Evolutionary conservation across 1,139 yeast genomes (phyloP).

Genomic region (Magnusiomyces magnusii): DNA sequence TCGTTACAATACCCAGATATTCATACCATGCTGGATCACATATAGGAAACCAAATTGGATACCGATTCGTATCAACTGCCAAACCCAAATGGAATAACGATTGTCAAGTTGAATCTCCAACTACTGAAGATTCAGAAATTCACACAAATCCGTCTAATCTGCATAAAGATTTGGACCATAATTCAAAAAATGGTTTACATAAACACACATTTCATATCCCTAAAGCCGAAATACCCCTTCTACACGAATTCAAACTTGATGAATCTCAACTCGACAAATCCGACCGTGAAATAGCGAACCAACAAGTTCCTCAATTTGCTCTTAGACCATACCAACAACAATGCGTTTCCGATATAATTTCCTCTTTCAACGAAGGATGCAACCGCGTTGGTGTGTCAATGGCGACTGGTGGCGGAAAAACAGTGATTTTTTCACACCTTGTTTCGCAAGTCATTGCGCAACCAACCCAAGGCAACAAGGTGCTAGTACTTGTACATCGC

Average conservation of each 20-base stretch:
- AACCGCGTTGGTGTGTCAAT: conserved; percentile 71
- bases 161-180: too few relatives aligned
- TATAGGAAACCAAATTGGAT: too few relatives aligned
- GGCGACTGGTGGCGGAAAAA: conserved; percentile 96
- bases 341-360: not conserved
- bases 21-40: too few relatives aligned
- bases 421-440: conserved; percentile 73
- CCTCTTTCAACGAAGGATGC: conserved; percentile 40
- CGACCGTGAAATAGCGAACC: not conserved
- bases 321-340: not conserved
- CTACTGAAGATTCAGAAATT: too few relatives aligned
- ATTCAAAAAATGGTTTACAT: too few relatives aligned
- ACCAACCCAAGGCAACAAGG: conserved; percentile 39
- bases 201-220: not conserved
- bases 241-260: not conserved
- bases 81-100: not conserved
- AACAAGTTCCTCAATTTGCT: not conserved
- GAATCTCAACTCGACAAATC: not conserved
- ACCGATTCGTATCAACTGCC: not conserved
- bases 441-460: conserved; percentile 43
- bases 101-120: not conserved
- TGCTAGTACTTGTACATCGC: conserved; percentile 72
- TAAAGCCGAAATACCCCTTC: not conserved
- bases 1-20: not conserved
- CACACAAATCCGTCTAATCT: too few relatives aligned